A percentile compares a stretch with the other conserved stretches of the same genome.
Conservation (phyloP, 2,329 filamentous ascomycete genomes). For the Exophiala phaeomuriformis region DNA sequence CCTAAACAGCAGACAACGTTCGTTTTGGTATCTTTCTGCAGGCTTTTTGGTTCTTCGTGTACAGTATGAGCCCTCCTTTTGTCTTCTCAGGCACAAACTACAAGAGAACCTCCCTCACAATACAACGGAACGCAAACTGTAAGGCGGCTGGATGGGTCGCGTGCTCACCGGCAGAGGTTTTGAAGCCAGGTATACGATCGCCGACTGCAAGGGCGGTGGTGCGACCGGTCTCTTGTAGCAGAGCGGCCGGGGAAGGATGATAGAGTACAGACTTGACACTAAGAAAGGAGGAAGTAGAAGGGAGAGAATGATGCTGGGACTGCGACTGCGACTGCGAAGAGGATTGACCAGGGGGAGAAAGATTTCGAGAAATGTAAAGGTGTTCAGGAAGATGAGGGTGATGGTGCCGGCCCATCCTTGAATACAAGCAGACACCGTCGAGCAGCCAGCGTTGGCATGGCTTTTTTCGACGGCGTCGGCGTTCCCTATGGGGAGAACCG, state of each 20-base stretch:
- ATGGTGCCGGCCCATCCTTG: constrained; percentile 25
- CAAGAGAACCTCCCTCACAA: too few species aligned
- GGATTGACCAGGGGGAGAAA: constrained; percentile 19
- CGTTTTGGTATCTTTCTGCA: too few species aligned
- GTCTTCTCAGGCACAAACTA: too few species aligned
- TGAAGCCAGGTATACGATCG: constrained; percentile 31
- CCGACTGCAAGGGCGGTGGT: constrained; percentile 25
- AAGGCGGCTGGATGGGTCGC: constrained; percentile 3
- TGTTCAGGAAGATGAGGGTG: constrained; percentile 25
- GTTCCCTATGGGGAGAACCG: background rate
- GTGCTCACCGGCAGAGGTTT: constrained; percentile 31
- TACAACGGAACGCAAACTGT: background rate
- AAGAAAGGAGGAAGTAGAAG: constrained; percentile 21
- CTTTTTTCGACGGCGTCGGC: background rate
- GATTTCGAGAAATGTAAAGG: constrained; percentile 23
- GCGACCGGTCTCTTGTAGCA: constrained; percentile 22
- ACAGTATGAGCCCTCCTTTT: too few species aligned
- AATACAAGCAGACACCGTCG: constrained; percentile 1
- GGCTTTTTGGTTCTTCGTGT: too few species aligned
- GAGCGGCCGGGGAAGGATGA: constrained; percentile 7
- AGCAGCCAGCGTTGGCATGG: constrained; percentile 17
- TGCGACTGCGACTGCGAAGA: background rate
- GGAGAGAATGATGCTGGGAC: constrained; percentile 11
- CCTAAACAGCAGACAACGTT: too few species aligned
- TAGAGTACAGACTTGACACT: constrained; percentile 16